Percentiles rank a stretch among this genome's conserved stretches.
These are phyloP conservation scores for Carnegiea gigantea DNA, from an alignment of 179 eudicot species.

Conservation along the genomic window DNA sequence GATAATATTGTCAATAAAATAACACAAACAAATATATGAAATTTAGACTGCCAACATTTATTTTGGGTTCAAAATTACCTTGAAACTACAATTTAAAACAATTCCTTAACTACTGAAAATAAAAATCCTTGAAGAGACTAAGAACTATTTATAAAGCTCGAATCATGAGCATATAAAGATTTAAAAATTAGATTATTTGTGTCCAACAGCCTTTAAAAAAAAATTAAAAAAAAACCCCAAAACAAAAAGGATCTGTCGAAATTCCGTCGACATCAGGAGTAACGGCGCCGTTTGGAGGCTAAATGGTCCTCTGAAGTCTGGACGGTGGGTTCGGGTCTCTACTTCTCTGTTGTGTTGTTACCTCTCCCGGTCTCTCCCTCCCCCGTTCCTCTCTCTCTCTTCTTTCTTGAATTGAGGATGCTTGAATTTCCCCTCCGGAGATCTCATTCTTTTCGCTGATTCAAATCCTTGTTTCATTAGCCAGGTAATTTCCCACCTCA, in stretches of 20 bases:
- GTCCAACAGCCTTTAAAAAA: no score
- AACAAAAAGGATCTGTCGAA: not conserved
- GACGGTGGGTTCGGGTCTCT: conserved; percentile 1
- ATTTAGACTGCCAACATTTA: no score
- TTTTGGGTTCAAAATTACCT: no score
- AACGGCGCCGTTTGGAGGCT: conserved; percentile 16
- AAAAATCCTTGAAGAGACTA: no score
- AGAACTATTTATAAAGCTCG: no score
- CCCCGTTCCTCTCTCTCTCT: conserved; percentile 21
- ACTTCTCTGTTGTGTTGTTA: conserved; percentile 27
- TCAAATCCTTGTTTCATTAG: not conserved
- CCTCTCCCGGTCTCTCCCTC: conserved; percentile 39
- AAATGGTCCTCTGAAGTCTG: conserved; percentile 14
- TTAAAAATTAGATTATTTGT: no score
- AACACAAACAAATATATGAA: no score
- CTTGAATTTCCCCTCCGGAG: conserved; percentile 16
- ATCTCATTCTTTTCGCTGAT: conserved; percentile 23
- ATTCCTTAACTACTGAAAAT: no score
- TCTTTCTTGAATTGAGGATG: conserved; percentile 7
- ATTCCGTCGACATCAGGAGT: not conserved
- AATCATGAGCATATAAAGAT: no score
- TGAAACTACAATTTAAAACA: no score
- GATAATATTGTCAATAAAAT: no score
- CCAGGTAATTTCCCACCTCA: conserved; percentile 25
- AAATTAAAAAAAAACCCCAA: no score